These are phyloP conservation scores for Colletotrichum musae DNA, from an alignment of 2,329 filamentous ascomycete genomes.

Conservation along the genomic window DNA sequence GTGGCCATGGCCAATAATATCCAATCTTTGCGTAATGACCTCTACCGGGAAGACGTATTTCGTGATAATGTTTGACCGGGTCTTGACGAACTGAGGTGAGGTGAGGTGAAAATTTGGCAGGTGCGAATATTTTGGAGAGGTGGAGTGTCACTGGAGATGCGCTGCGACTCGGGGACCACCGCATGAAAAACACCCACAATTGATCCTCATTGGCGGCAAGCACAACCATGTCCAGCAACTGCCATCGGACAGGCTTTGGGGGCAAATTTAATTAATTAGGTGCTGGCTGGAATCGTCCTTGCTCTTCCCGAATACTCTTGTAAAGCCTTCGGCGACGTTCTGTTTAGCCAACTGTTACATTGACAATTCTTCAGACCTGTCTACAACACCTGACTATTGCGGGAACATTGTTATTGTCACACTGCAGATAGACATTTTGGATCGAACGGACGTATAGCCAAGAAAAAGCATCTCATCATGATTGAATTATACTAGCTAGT, in stretches of 20 bases:
- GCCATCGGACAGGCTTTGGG: neutral
- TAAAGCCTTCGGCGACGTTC: too few relatives aligned
- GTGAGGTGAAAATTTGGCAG: constrained; percentile 23
- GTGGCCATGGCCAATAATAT: constrained; percentile 13
- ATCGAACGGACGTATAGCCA: too few relatives aligned
- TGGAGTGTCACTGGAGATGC: constrained; percentile 38
- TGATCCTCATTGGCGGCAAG: constrained; percentile 26
- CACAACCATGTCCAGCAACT: neutral
- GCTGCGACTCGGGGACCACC: constrained; percentile 20
- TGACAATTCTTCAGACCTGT: too few relatives aligned
- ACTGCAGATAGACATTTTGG: too few relatives aligned
- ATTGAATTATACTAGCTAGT: too few relatives aligned
- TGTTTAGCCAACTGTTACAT: too few relatives aligned
- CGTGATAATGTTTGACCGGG: neutral
- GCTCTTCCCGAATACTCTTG: too few relatives aligned
- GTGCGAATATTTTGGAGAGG: constrained; percentile 26
- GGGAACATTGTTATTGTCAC: too few relatives aligned
- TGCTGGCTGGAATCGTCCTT: too few relatives aligned
- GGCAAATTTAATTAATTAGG: too few relatives aligned
- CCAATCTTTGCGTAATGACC: neutral
- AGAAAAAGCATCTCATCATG: too few relatives aligned
- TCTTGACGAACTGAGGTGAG: neutral
- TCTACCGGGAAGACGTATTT: neutral
- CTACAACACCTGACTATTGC: too few relatives aligned
- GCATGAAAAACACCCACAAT: constrained; percentile 35